A percentile compares a stretch with the other conserved stretches of the same genome.
Evolutionary conservation across 2,329 filamentous ascomycete species (phyloP).

Genomic region (Arthroderma sp.): DNA sequence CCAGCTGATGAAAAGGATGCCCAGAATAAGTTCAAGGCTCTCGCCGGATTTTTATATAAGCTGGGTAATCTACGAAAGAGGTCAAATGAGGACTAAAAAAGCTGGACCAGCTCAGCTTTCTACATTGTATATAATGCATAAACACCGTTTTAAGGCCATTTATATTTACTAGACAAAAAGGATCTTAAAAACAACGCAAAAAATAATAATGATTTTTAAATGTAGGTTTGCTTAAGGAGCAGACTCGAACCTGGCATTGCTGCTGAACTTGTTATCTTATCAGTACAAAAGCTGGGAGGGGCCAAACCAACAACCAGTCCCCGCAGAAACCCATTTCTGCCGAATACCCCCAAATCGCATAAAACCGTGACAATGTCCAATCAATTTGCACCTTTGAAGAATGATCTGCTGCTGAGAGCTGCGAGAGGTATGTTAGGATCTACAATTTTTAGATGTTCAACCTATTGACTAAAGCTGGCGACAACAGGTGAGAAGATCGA

Average conservation of each 20-base stretch:
- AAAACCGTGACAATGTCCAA: constrained; percentile 9
- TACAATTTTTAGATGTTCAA: neutral
- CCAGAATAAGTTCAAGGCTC: constrained; percentile 21
- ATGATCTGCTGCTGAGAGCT: constrained; percentile 81
- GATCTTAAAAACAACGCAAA: no score
- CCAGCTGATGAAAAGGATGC: constrained; percentile 16
- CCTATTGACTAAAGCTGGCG: neutral
- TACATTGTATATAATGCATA: no score
- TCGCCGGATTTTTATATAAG: constrained; percentile 22
- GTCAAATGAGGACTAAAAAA: constrained; percentile 14
- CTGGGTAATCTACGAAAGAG: constrained; percentile 30
- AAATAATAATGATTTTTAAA: no score
- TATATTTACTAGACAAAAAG: no score
- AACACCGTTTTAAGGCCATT: no score
- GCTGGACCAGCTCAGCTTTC: neutral
- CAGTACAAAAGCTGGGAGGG: no score
- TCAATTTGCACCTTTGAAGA: constrained; percentile 68
- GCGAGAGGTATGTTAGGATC: constrained; percentile 54
- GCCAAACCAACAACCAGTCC: no score
- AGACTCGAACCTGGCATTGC: no score
- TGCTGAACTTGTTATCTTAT: no score
- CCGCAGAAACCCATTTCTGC: no score
- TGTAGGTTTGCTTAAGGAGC: no score
- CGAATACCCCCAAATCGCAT: neutral
- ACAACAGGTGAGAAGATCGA: constrained; percentile 70